Base-by-base conservation (phyloP, 2,329 filamentous ascomycete species). In the Ilyonectria destructans region DNA sequence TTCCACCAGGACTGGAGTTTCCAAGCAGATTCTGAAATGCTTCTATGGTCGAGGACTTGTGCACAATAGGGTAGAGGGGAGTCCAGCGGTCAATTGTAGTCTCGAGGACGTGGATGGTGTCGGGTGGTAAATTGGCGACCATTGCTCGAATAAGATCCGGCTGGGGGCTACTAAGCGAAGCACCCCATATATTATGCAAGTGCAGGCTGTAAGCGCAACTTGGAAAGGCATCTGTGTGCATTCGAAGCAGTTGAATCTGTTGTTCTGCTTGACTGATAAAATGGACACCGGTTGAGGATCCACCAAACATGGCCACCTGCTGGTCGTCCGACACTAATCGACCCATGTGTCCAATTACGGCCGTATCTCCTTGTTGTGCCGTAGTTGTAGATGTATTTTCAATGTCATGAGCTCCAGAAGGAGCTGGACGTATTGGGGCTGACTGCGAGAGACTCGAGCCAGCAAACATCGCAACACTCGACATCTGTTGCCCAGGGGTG, bases 241-340 rank as follows among this genome's bases (percentile, higher is more conserved):
- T 71, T 4, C 67, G 57, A 12, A 69, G 68, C 56, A 75, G 68
- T 17, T 77, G 72, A 10, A 77, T 37, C 23, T 74, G 73, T 33
- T 77, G 74, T 48, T 77, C 74, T 1, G 72, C 72, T 48, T 77
- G 75, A 37, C 69, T 71, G 21, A 76, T 75, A 49, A 77, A 77
- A 43, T 77, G 75, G 6, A 77, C 75, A 3, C 74, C 75, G 1
- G 74, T 77, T 2, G 75, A 73, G 2, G 75, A 77, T 2, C 74
- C 75, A 0, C 67, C 71, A 55, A 77, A 77, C 72, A 75, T 75
- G 37, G 69, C 72, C 3, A 71, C 59, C 19, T 69, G 65, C 10
- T 67, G 54, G 43, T 75, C 74, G 43, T 76, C 69, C 6, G 57
- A 57, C 2, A 77, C 70, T 2, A 77, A 59, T 1, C 75, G 70